Base-by-base conservation (phyloP, 345 rosid species). In the Linum usitatissimum region DNA sequence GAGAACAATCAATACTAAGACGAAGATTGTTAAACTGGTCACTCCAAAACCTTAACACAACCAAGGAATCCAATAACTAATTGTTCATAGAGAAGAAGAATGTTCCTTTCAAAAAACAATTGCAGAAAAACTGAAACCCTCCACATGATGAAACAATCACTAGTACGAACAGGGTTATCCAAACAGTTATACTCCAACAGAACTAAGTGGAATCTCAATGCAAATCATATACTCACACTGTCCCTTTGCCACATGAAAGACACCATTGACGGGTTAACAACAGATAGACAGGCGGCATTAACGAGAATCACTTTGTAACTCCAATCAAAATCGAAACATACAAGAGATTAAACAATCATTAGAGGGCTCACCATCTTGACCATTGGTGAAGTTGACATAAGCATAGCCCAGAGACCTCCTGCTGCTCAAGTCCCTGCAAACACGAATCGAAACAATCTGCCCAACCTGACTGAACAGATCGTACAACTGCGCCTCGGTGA, bases 361-460 rank as follows among this genome's bases (percentile, higher is more conserved):
- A 59, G 59, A 10, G 28, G 12, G 39, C 80, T 74, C 28, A 91
- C 96, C 96, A 80, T 91, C 96, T 57, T 77, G 79, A 5, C 87
- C 70, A 69, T 59, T 91, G 77, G 77, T 76, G 67, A 79, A 91
- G 71, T 91, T 91, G 17, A 91, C 96, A 48, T 91, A 91, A 4
- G 90, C 98, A 69, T 91, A 91, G 6, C 96, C 95, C 5, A 91
- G 95, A 8, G 98, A 91, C 68, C 88, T 70, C 5, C 95, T 83
- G 34, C 87, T 86, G 15, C 79, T 70, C 74, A 88, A 66, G 70
- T 89, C 96, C 73, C 91, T 71, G 69, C 95, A 83, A 62, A 88
- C 89, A 5, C 95, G 80, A 75, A 92, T 96, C 0, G 95, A 85
- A 5, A 86, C 85, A 57, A 92, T 93, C 68, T 77, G 89, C 53